A percentile compares a stretch with the other conserved stretches of the same genome.
Conservation (phyloP, 2,329 filamentous ascomycete genomes). For the Zopfia rhizophila region DNA sequence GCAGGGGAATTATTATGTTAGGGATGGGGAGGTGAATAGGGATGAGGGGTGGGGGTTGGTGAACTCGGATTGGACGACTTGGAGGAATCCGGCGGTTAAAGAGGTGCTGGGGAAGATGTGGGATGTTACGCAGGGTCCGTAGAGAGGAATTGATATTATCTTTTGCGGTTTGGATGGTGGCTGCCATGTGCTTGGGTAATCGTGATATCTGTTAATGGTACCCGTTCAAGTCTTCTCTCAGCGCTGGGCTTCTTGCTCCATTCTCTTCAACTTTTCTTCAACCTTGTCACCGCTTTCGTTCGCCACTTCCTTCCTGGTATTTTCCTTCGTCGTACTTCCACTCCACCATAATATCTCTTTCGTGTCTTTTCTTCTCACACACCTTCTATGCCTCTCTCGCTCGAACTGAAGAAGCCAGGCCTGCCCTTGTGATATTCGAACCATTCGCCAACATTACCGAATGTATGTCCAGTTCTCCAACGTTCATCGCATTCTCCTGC, state of each 20-base stretch:
- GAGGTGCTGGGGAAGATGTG: slow-evolving; percentile 53
- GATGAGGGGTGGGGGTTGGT: slow-evolving; percentile 64
- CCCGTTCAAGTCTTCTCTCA: background rate
- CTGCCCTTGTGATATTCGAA: too few relatives aligned
- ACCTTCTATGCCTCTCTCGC: too few relatives aligned
- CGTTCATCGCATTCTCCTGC: too few relatives aligned
- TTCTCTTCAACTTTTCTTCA: too few relatives aligned
- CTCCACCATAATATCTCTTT: too few relatives aligned
- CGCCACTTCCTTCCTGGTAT: too few relatives aligned
- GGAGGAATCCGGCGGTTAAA: slow-evolving; percentile 51
- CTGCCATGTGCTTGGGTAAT: background rate
- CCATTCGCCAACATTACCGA: too few relatives aligned
- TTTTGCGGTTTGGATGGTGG: background rate
- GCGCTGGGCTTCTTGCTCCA: background rate
- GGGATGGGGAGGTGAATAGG: slow-evolving; percentile 59
- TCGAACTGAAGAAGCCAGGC: too few relatives aligned
- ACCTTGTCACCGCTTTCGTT: too few relatives aligned
- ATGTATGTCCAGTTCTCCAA: too few relatives aligned
- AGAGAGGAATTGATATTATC: slow-evolving; percentile 6
- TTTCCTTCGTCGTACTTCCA: too few relatives aligned
- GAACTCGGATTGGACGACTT: slow-evolving; percentile 52
- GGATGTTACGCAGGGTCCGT: slow-evolving; percentile 56
- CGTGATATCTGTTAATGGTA: background rate
- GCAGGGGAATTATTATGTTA: slow-evolving; percentile 68
- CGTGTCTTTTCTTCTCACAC: too few relatives aligned